These are phyloP conservation scores for Boletus reticulatus DNA, from an alignment of 768 basidiomycete genomes.

Conservation along the genomic window DNA sequence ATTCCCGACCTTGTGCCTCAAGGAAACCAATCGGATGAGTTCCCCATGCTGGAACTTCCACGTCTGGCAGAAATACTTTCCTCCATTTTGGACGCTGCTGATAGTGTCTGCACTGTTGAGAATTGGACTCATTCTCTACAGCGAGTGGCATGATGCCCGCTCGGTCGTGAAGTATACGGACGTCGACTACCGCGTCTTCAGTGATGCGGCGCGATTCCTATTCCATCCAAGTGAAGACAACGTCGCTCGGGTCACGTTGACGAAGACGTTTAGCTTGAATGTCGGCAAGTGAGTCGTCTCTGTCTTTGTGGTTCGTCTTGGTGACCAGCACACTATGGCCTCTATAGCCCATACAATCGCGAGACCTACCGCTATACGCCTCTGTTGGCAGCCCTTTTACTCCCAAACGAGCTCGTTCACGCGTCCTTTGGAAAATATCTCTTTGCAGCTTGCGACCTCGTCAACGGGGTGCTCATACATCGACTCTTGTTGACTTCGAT, in stretches of 20 bases:
- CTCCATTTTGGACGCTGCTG: constrained; percentile 54
- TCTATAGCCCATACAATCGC: constrained; percentile 77
- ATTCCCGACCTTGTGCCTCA: too few species aligned
- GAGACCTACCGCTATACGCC: constrained; percentile 98
- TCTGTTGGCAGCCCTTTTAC: constrained; percentile 75
- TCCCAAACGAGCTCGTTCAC: constrained; percentile 79
- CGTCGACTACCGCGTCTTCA: constrained; percentile 94
- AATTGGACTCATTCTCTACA: constrained; percentile 73
- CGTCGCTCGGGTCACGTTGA: constrained; percentile 60
- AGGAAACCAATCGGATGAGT: too few species aligned
- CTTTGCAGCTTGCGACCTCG: constrained; percentile 80
- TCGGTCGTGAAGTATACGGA: constrained; percentile 96
- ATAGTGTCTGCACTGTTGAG: constrained; percentile 56
- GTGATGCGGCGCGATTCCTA: constrained; percentile 80
- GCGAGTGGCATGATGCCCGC: constrained; percentile 85
- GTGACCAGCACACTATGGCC: constrained; percentile 5
- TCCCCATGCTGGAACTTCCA: background rate
- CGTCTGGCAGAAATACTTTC: constrained; percentile 10
- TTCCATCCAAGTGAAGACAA: constrained; percentile 48
- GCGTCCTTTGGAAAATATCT: constrained; percentile 89
- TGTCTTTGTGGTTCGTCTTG: background rate
- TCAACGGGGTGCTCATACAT: constrained; percentile 75
- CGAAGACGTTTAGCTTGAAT: constrained; percentile 34
- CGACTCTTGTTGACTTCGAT: constrained; percentile 52
- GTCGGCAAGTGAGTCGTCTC: constrained; percentile 74